A percentile compares a stretch with the other conserved stretches of the same genome.
Evolutionary conservation across 257 asterid species (phyloP).

Genomic region (Plantago major): DNA sequence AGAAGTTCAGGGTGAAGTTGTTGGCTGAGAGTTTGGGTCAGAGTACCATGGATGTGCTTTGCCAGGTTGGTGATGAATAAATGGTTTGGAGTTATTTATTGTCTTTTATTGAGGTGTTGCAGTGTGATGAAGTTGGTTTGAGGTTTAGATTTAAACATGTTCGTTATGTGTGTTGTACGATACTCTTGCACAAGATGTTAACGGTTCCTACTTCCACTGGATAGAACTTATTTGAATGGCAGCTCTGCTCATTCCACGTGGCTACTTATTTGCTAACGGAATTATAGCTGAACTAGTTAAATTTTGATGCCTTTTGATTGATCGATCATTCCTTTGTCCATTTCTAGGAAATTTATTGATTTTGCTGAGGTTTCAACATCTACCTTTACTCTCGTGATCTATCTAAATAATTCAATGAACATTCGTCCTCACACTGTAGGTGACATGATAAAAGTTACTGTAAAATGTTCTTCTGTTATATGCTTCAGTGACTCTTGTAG

Average conservation of each 20-base stretch:
- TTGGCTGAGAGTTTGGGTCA: slow-evolving; percentile 83
- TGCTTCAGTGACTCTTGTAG: not conserved
- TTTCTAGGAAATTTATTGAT: not conserved
- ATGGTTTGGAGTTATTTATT: not conserved
- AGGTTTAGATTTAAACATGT: not conserved
- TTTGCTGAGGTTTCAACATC: slow-evolving; percentile 6
- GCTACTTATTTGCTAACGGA: not conserved
- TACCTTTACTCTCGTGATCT: not conserved
- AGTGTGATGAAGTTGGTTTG: not conserved
- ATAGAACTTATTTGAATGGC: not conserved
- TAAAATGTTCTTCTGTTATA: too few relatives aligned
- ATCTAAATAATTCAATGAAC: not conserved
- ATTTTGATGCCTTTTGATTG: not conserved
- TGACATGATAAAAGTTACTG: too few relatives aligned
- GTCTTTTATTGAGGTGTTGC: not conserved
- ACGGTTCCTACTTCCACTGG: not conserved
- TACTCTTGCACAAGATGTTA: not conserved
- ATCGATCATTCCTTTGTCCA: not conserved
- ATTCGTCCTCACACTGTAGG: too few relatives aligned
- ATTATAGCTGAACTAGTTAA: not conserved
- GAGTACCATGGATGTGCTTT: slow-evolving; percentile 93
- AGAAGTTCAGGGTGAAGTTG: slow-evolving; percentile 79
- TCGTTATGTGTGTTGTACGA: not conserved
- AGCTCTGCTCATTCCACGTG: not conserved
- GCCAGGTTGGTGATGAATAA: slow-evolving; percentile 49